These are phyloP conservation scores for Mortierella sp. DNA, from an alignment of 371 early-diverging fungal genomes.

Conservation along the genomic window DNA sequence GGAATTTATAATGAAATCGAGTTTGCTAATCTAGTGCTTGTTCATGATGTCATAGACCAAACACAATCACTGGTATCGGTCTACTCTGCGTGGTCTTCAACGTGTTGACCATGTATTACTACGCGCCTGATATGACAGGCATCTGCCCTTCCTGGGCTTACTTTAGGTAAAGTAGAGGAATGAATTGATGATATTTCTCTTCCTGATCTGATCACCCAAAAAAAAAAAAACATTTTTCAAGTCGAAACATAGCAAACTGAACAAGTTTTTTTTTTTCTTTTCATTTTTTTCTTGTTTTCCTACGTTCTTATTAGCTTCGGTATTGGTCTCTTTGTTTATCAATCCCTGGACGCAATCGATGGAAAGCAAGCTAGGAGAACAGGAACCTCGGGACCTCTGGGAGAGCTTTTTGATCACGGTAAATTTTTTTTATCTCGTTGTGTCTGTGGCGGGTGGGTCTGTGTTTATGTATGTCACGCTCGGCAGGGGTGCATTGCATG, in stretches of 20 bases:
- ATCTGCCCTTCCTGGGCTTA: conserved; percentile 90
- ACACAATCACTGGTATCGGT: conserved; percentile 96
- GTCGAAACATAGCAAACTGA: neutral
- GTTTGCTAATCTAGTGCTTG: conserved; percentile 6
- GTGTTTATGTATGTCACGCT: neutral
- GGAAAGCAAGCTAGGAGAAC: conserved; percentile 98
- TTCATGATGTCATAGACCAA: conserved; percentile 79
- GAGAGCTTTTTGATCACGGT: conserved; percentile 96
- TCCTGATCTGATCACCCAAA: neutral
- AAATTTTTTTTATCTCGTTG: conserved; percentile 11
- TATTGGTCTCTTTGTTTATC: conserved; percentile 93
- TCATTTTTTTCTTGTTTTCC: neutral
- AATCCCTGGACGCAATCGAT: conserved; percentile 97
- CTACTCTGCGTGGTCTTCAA: conserved; percentile 88
- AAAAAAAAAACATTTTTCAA: neutral
- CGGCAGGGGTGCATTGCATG: neutral
- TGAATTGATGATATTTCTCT: neutral
- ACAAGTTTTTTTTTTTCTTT: conserved; percentile 9
- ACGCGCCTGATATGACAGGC: conserved; percentile 80
- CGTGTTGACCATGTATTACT: conserved; percentile 72
- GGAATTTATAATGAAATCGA: neutral
- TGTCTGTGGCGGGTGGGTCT: neutral
- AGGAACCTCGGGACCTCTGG: conserved; percentile 91
- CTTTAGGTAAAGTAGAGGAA: conserved; percentile 63
- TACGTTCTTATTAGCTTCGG: conserved; percentile 72